A percentile compares a stretch with the other conserved stretches of the same genome.
phyloP scores from a whole-genome alignment of 257 asterid species.

The Scutellaria barbata region DNA sequence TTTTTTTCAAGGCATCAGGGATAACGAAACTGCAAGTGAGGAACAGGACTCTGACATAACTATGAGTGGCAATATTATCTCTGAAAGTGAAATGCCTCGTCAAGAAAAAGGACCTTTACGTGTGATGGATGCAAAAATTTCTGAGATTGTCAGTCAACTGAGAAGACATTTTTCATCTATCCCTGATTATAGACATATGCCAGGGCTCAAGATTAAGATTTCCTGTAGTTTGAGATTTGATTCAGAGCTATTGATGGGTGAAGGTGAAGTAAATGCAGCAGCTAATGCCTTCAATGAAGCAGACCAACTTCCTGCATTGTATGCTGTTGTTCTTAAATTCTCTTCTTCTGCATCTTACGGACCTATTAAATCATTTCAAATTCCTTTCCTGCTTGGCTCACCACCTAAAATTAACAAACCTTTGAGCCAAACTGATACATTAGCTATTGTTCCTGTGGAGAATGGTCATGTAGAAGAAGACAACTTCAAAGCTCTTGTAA shows the following conservation, averaged over 20 bases:
- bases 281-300: conserved; percentile 45
- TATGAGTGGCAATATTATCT: conserved; percentile 40
- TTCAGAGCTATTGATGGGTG: conserved; percentile 59
- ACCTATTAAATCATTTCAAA: conserved; percentile 61
- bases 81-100: conserved; percentile 48
- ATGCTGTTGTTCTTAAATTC: conserved; percentile 77
- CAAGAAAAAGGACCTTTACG: conserved; percentile 72
- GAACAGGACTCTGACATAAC: conserved; percentile 52
- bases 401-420: conserved; percentile 47
- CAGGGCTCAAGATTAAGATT: conserved; percentile 77
- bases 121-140: conserved; percentile 87
- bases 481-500: conserved; percentile 58
- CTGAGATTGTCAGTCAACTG: conserved; percentile 64
- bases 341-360: conserved; percentile 86
- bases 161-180: conserved; percentile 78
- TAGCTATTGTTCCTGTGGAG: conserved; percentile 73
- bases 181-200: conserved; percentile 82
- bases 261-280: conserved; percentile 42
- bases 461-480: conserved; percentile 59
- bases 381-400: conserved; percentile 81
- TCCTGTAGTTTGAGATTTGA: conserved; percentile 71
- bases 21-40: conserved; percentile 50
- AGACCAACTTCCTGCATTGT: conserved; percentile 80
- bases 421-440: conserved; percentile 52
- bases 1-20: conserved; percentile 62